Base-by-base conservation (phyloP, 805 yeast genomes). In the Candida anglica region DNA sequence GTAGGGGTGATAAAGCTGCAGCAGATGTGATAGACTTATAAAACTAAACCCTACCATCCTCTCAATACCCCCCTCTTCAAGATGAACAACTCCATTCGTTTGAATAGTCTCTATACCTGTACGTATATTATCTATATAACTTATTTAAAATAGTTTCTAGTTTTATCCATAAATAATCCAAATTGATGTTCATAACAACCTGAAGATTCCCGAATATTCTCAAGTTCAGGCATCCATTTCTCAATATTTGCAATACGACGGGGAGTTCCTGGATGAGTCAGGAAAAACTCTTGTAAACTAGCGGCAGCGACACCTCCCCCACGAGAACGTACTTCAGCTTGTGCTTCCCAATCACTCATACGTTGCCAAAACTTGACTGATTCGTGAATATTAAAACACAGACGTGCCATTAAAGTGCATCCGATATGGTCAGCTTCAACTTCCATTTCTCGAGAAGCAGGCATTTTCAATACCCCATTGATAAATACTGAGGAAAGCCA, bases 391-490 rank as follows among this genome's bases (percentile, higher is more conserved):
- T 89, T 64, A 56, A 71, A 93, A 54, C 99, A 93, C 30, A 95
- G 95, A 39, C 79, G 66, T 2, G 96, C 77, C 96, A 91, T 86
- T 44, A 91, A 69, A 79, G 87, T 82, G 40, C 93, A 64, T 0
- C 99, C 99, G 19, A 93, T 89, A 48, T 81, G 81, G 58, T 93
- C 98, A 0, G 98, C 98, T 56, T 93, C 98, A 0, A 87, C 73
- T 58, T 93, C 99, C 96, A 87, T 87, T 39, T 77, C 86, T 48
- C 99, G 69, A 1, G 95, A 84, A 0, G 94, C 84, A 0, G 97
- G 97, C 73, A 82, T 74, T 43, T 77, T 75, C 31, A 88, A 53
- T 10, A 77, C 52, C 1, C 87, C 70, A 18, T 70, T 70, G 11
- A 86, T 56, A 17, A 72, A 38, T 20, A 84, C 42, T 33, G 73